A percentile compares a stretch with the other conserved stretches of the same genome.
Evolutionary conservation across 306 rosid species (phyloP).

Genomic region (Quercus alba): DNA sequence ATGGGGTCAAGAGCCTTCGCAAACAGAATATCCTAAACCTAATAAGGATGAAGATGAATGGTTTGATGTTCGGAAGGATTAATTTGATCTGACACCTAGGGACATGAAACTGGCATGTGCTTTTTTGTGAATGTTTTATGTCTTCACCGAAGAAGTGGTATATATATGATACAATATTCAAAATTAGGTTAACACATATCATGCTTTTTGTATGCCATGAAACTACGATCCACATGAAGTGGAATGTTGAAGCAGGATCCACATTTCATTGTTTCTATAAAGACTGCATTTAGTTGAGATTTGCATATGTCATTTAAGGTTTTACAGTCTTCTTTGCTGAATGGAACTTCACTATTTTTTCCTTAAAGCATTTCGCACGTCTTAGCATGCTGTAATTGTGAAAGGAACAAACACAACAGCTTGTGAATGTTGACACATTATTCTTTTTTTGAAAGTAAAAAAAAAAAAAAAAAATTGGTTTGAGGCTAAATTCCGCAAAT

Average conservation of each 20-base stretch:
- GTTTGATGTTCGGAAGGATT: slow-evolving; percentile 83
- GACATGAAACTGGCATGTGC: neutral
- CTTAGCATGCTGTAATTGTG: neutral
- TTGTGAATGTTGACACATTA: neutral
- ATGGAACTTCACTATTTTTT: neutral
- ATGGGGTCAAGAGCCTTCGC: slow-evolving; percentile 24
- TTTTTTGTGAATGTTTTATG: neutral
- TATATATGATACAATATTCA: neutral
- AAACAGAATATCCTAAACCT: slow-evolving; percentile 38
- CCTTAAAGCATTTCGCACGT: neutral
- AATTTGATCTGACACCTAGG: neutral
- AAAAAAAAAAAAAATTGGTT: too few species aligned
- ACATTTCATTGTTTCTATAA: neutral
- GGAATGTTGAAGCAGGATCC: neutral
- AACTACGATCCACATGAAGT: neutral
- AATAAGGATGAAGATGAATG: slow-evolving; percentile 60
- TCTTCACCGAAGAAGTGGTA: neutral
- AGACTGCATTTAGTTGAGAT: neutral
- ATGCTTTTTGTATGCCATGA: neutral
- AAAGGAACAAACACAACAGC: neutral
- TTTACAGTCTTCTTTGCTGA: neutral
- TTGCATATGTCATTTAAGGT: neutral
- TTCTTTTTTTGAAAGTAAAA: too few species aligned
- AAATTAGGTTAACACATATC: neutral
- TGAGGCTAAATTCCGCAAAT: too few species aligned